Base-by-base conservation (phyloP, 306 rosid species). In the Cicer chorassanicum region DNA sequence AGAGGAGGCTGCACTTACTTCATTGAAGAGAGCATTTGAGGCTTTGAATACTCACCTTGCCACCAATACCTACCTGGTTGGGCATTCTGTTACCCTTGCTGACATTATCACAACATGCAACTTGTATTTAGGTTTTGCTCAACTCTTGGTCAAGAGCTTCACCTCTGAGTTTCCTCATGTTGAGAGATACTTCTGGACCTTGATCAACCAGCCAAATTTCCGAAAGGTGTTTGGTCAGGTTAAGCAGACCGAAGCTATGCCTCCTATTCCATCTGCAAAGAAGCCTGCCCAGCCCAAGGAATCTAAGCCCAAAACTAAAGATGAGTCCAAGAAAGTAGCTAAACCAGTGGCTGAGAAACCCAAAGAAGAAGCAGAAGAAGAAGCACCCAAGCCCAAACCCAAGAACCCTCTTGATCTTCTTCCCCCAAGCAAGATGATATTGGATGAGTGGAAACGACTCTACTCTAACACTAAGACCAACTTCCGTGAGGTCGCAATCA, bases 401-500 rank as follows among this genome's bases (percentile, higher is more conserved):
- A 93, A 93, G 79, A 93, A 93, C 63, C 83, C 95, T 65, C 97
- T 93, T 65, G 98, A 93, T 83, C 87, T 93, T 62, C 93, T 93
- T 72, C 98, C 95, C 53, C 97, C 98, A 54, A 89, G 97, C 53
- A 83, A 75, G 87, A 93, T 93, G 98, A 24, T 93, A 39, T 79
- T 93, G 87, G 98, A 93, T 77, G 98, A 93, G 10, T 90, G 98
- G 98, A 90, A 93, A 77, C 84, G 97, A 78, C 93, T 93, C 36
- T 93, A 93, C 82, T 93, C 98, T 0, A 93, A 93, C 90, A 89
- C 97, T 0, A 93, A 93, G 83, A 86, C 87, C 53, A 93, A 93
- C 86, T 93, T 93, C 90, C 96, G 97, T 2, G 97, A 93, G 89
- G 98, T 93, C 55, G 98, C 98, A 48, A 84, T 93, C 71, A 93